Base-by-base conservation (phyloP, 345 rosid genomes). In the Aegle marmelos region DNA sequence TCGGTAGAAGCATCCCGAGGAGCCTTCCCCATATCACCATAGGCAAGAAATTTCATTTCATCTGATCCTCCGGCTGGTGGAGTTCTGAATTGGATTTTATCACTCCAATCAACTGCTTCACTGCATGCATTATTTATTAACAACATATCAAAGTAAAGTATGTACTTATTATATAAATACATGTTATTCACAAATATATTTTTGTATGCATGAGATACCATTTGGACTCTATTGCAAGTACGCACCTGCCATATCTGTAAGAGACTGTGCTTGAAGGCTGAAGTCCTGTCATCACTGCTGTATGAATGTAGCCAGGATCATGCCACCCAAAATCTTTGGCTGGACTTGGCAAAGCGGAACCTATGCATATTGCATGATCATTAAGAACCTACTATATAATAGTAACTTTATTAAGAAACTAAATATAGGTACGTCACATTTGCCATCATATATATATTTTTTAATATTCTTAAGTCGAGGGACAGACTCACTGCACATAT, bases 281-380 rank as follows among this genome's bases (percentile, higher is more conserved):
- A 57, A 91, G 79, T 74, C 93, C 96, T 62, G 85, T 77, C 89
- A 90, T 85, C 17, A 90, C 82, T 39, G 93, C 90, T 2, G 96
- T 83, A 71, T 91, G 96, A 33, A 90, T 86, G 83, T 66, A 90
- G 7, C 96, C 96, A 9, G 96, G 96, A 31, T 90, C 90, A 77
- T 91, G 96, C 96, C 96, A 91, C 45, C 96, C 96, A 28, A 91
- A 91, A 76, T 91, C 93, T 82, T 81, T 87, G 31, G 96, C 96
- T 31, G 96, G 96, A 77, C 92, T 91, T 31, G 77, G 77, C 2
- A 86, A 11, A 61, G 6, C 14, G 2, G 82, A 33, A 75, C 82
- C 92, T 91, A 33, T 30, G 16, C 54, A 64, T 11, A 34, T 61
- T 13, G 5, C 17, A 53, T 53, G 21, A 53, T 53, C 57, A 53